Evolutionary conservation across 169 alveolate genomes (phyloP).

Genomic region (Hammondia hammondi): DNA sequence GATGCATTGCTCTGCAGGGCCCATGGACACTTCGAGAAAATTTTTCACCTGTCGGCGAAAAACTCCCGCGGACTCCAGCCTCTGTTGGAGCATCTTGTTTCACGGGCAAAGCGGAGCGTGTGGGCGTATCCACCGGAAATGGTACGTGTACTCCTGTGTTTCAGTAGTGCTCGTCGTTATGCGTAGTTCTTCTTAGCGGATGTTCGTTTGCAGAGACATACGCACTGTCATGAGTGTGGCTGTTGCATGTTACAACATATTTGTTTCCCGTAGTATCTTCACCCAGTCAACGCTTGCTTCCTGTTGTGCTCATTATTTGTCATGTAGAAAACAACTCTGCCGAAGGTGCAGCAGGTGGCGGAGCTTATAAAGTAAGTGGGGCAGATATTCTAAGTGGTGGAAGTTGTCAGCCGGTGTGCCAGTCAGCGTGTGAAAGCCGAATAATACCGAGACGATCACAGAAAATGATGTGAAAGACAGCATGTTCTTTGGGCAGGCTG

Average conservation of each 20-base stretch:
- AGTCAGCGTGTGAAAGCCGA: no score
- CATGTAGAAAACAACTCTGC: conserved; percentile 70
- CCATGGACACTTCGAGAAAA: conserved; percentile 83
- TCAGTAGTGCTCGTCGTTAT: not conserved
- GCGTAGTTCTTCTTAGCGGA: no score
- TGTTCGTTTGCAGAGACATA: no score
- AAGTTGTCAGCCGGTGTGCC: no score
- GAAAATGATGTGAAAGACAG: no score
- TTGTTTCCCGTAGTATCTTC: no score
- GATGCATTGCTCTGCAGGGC: conserved; percentile 70
- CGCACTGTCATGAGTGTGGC: no score
- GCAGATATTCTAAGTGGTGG: not conserved
- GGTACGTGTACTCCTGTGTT: conserved; percentile 36
- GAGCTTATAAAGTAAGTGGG: conserved; percentile 63
- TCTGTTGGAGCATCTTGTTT: conserved; percentile 75
- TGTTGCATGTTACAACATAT: no score
- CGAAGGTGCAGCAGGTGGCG: conserved; percentile 69
- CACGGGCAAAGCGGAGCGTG: conserved; percentile 76
- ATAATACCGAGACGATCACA: no score
- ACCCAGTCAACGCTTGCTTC: no score
- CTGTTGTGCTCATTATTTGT: not conserved
- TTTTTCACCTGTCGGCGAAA: conserved; percentile 85
- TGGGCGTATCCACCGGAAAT: conserved; percentile 87
- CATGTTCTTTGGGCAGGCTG: no score
- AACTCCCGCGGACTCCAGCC: conserved; percentile 81